phyloP scores from a whole-genome alignment of 2,329 filamentous ascomycete species.

The Thelonectria olida region DNA sequence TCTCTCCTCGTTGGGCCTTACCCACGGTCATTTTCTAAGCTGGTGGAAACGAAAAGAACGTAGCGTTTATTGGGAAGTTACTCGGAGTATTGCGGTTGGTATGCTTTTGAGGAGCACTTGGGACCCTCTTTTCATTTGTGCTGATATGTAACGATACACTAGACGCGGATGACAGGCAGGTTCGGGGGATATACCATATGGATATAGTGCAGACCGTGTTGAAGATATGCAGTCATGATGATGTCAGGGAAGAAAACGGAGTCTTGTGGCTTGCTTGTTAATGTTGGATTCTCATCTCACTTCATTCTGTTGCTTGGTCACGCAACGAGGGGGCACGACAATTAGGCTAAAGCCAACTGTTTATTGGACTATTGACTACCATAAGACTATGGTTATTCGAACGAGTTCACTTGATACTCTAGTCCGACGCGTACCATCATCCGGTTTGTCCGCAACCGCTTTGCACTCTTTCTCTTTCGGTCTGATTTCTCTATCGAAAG shows the following conservation, averaged over 20 bases:
- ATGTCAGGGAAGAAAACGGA: background rate
- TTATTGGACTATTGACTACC: constrained; percentile 26
- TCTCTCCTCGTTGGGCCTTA: no score
- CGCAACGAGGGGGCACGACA: background rate
- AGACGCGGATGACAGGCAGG: background rate
- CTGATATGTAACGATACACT: background rate
- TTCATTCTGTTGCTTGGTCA: background rate
- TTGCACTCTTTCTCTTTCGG: constrained; percentile 19
- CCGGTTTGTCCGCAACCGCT: constrained; percentile 28
- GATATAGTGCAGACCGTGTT: background rate
- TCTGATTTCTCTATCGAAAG: constrained; percentile 25
- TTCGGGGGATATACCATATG: constrained; percentile 13
- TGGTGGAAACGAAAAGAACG: constrained; percentile 2
- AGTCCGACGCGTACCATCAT: constrained; percentile 32
- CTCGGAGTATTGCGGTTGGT: constrained; percentile 1
- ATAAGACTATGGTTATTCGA: constrained; percentile 26
- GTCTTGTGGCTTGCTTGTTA: background rate
- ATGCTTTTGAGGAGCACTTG: background rate
- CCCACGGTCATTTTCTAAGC: no score
- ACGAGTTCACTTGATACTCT: constrained; percentile 48
- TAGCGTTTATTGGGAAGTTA: background rate
- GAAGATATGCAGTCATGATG: background rate
- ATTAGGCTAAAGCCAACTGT: constrained; percentile 24
- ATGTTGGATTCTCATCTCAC: background rate
- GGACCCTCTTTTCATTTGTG: constrained; percentile 1